Evolutionary conservation across 768 basidiomycete species (phyloP), one percentile per base, ranked within the genome.

Genomic region (Cystofilobasidium bisporidii): DNA sequence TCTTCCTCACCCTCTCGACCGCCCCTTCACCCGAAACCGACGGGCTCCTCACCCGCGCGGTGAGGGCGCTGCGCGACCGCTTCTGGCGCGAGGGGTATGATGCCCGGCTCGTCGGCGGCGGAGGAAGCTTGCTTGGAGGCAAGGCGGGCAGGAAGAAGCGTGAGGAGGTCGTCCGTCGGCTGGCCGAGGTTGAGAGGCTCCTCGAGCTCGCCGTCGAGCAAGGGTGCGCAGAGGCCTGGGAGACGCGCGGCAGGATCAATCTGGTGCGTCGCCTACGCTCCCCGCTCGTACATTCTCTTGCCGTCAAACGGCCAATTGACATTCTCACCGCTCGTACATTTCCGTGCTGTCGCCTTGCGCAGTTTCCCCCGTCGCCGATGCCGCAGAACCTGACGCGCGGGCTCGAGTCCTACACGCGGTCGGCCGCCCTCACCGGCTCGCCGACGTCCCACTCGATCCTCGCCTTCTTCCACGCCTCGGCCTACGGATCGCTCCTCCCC

Each of bases 381-480:
- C 22, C 24, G 11, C 68, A 69, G 24, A 69, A 69, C 50, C 57
- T 69, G 14, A 69, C 33, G 32, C 59, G 50, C 10, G 68, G 62
- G 11, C 63, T 64, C 17, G 48, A 65, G 32, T 45, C 63, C 18
- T 69, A 59, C 62, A 76, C 79, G 4, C 73, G 78, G 3, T 88
- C 91, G 59, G 87, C 87, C 0, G 78, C 81, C 33, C 72, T 78
- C 30, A 87, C 88, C 0, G 91, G 92, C 28, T 89, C 92, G 72
- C 86, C 91, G 1, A 84, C 89, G 3, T 89, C 93, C 0, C 93
- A 98, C 77, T 83, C 88, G 12, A 79, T 86, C 69, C 78, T 94
- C 17, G 92, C 85, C 0, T 96, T 97, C 81, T 89, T 97, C 75
- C 79, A 96, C 73, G 83, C 91, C 12, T 87, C 91, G 0, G 93